Conservation (phyloP, 176 grass and related monocot genomes). For the Oryza longistaminata region DNA sequence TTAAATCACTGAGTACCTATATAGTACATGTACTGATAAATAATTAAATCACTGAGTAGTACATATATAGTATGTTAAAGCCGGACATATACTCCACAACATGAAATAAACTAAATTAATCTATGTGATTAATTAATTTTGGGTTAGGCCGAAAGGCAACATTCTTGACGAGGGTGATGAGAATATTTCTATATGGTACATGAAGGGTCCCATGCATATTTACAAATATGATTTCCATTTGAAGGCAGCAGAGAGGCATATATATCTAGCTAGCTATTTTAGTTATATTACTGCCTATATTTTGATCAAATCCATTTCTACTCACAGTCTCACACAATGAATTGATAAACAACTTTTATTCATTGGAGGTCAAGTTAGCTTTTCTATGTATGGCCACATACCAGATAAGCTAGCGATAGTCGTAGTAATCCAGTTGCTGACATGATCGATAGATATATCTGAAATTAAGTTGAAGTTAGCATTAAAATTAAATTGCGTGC, state of each 20-base stretch:
- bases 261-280: not conserved
- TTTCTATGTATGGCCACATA: constrained; percentile 21
- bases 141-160: not conserved
- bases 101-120: not conserved
- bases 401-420: not conserved
- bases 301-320: constrained; percentile 24
- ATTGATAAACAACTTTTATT: not conserved
- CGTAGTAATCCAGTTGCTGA: not conserved
- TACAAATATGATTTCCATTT: not conserved
- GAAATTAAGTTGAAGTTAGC: not conserved
- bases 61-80: not conserved
- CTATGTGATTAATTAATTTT: not conserved
- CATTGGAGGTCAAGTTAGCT: not conserved
- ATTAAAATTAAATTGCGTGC: not conserved
- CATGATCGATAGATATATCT: not conserved
- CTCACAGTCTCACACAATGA: not conserved
- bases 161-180: not conserved
- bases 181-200: not conserved
- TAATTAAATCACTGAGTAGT: not conserved
- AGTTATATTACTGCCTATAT: not conserved
- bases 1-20: not conserved
- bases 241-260: not conserved
- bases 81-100: not conserved
- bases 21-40: not conserved
- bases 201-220: not conserved